These are phyloP conservation scores for Lichtheimia corymbifera DNA, from an alignment of 371 early-diverging fungal genomes.

Conservation along the genomic window DNA sequence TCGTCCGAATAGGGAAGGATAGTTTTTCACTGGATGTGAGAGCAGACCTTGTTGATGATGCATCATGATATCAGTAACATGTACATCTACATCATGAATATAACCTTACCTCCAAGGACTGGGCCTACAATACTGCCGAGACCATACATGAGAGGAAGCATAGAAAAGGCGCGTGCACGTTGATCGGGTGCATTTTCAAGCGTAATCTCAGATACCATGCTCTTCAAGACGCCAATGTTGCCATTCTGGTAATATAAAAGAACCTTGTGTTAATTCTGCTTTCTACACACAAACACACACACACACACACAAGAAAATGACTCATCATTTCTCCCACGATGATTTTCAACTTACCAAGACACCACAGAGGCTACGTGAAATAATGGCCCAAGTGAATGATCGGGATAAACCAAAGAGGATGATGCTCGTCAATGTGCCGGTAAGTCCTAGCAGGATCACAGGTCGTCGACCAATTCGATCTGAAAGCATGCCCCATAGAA, in stretches of 20 bases:
- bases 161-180: conserved; percentile 56
- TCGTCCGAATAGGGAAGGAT: conserved; percentile 69
- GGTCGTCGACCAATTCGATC: conserved; percentile 76
- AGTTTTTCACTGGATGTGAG: conserved; percentile 70
- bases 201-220: conserved; percentile 85
- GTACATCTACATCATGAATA: neutral
- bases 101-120: conserved; percentile 60
- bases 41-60: conserved; percentile 49
- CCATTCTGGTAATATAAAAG: conserved; percentile 39
- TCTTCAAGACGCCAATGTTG: conserved; percentile 83
- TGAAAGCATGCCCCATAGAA: conserved; percentile 67
- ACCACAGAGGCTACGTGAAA: conserved; percentile 72
- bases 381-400: conserved; percentile 67
- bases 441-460: conserved; percentile 78
- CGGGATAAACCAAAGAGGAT: conserved; percentile 76
- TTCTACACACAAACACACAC: neutral
- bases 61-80: neutral
- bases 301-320: conserved; percentile 21
- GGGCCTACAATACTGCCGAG: conserved; percentile 71
- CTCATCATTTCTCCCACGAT: neutral
- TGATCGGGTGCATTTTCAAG: conserved; percentile 52
- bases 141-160: conserved; percentile 60
- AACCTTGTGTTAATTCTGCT: neutral
- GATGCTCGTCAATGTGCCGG: conserved; percentile 71
- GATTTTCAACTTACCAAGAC: conserved; percentile 46